A percentile compares a stretch with the other conserved stretches of the same genome.
Conservation (phyloP, 2,329 filamentous ascomycete species). For the Trematosphaeria pertusa region DNA sequence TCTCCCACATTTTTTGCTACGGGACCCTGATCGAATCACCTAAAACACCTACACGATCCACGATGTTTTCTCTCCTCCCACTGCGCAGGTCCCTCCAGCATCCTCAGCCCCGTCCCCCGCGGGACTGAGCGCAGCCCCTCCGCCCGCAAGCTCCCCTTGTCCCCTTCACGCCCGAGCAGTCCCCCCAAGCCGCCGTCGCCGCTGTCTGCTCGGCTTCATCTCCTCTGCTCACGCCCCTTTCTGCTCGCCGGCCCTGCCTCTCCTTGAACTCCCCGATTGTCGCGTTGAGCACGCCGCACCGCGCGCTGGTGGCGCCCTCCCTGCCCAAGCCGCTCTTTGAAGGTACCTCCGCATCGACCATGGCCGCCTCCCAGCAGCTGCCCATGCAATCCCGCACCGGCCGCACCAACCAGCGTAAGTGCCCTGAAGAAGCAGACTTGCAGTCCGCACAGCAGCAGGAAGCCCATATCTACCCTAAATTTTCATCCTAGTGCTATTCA, state of each 20-base stretch:
- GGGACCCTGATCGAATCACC: slow-evolving; percentile 40
- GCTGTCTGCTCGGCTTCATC: slow-evolving; percentile 36
- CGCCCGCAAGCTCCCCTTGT: slow-evolving; percentile 6
- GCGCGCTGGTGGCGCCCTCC: slow-evolving; percentile 16
- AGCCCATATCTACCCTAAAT: not conserved
- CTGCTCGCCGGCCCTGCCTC: slow-evolving; percentile 23
- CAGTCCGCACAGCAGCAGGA: not conserved
- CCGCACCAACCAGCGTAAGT: slow-evolving; percentile 82
- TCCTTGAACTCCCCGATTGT: slow-evolving; percentile 11
- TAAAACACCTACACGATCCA: slow-evolving; percentile 47
- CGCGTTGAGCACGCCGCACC: slow-evolving; percentile 23
- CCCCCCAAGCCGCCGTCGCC: slow-evolving; percentile 17
- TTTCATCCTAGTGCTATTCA: too few relatives aligned
- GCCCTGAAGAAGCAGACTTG: too few relatives aligned
- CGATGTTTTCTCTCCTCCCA: slow-evolving; percentile 48
- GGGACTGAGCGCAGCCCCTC: slow-evolving; percentile 53
- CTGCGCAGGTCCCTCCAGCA: slow-evolving; percentile 51
- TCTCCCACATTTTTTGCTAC: slow-evolving; percentile 36
- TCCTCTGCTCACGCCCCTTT: slow-evolving; percentile 30
- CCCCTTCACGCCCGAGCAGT: not conserved
- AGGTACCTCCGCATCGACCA: slow-evolving; percentile 31
- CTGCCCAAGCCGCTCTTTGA: slow-evolving; percentile 13
- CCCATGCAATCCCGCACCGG: slow-evolving; percentile 73
- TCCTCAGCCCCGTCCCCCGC: slow-evolving; percentile 58
- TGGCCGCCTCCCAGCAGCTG: slow-evolving; percentile 55